phyloP scores from a whole-genome alignment of 768 basidiomycete genomes.

The Boletus insuetus region DNA sequence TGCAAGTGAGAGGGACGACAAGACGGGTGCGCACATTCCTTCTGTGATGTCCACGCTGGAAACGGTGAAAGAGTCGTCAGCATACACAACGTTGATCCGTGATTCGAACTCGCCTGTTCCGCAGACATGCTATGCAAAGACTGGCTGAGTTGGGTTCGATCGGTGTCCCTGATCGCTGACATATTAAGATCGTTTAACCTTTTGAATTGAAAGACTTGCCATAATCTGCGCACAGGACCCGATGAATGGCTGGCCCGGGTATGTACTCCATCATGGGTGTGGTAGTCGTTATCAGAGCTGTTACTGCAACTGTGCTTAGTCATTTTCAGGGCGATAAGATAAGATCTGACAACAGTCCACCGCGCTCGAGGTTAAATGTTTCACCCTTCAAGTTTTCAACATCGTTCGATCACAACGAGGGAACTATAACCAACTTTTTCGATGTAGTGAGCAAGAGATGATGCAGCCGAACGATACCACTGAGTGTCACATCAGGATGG shows the following conservation, averaged over 20 bases:
- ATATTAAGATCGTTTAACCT: not conserved
- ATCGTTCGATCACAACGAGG: too few relatives aligned
- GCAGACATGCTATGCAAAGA: constrained; percentile 82
- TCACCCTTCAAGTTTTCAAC: too few relatives aligned
- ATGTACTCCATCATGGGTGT: constrained; percentile 67
- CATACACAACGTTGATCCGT: not conserved
- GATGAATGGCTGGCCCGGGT: constrained; percentile 70
- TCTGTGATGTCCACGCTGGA: constrained; percentile 93
- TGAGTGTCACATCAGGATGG: too few relatives aligned
- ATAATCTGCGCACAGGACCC: constrained; percentile 88
- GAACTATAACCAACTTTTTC: too few relatives aligned
- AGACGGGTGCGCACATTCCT: constrained; percentile 61
- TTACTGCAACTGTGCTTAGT: too few relatives aligned
- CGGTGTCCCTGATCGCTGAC: constrained; percentile 56
- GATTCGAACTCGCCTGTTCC: constrained; percentile 66
- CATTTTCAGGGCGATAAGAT: too few relatives aligned
- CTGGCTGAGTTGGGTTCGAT: constrained; percentile 93
- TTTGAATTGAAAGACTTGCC: constrained; percentile 41
- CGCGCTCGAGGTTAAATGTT: too few relatives aligned
- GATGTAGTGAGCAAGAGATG: too few relatives aligned
- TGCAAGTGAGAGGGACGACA: not conserved
- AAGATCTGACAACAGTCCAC: too few relatives aligned
- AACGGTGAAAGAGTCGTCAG: not conserved
- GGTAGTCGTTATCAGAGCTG: too few relatives aligned
- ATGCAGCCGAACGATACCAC: too few relatives aligned